A percentile compares a stretch with the other conserved stretches of the same genome.
Evolutionary conservation across 495 filamentous ascomycete species (phyloP).

Genomic region (Podospora conica): DNA sequence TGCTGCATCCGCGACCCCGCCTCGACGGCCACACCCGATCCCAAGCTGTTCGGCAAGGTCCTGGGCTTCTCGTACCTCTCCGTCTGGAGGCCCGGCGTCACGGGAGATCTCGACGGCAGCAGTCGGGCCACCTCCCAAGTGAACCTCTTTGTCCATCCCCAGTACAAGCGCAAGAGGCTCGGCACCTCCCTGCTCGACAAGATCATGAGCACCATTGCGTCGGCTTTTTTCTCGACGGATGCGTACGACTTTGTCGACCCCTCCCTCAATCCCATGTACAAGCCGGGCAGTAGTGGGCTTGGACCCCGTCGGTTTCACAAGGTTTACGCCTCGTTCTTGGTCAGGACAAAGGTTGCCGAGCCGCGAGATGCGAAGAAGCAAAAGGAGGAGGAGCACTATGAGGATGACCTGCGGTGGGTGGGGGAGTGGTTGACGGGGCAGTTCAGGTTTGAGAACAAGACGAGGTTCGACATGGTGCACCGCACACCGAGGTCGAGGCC

Average conservation of each 20-base stretch:
- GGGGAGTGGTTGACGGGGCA: constrained; percentile 18
- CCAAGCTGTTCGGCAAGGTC: constrained; percentile 11
- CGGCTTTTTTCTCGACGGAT: constrained; percentile 14
- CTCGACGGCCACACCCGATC: background rate
- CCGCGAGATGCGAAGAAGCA: constrained; percentile 6
- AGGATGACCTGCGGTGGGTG: constrained; percentile 27
- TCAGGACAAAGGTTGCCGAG: constrained; percentile 13
- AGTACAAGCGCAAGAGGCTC: constrained; percentile 30
- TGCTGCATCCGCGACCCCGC: background rate
- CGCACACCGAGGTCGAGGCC: constrained; percentile 8
- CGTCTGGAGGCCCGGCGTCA: constrained; percentile 22
- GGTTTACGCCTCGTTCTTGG: constrained; percentile 23
- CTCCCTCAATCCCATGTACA: constrained; percentile 16
- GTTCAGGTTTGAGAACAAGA: constrained; percentile 20
- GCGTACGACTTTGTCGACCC: constrained; percentile 30
- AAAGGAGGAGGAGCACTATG: constrained; percentile 6
- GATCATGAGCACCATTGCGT: constrained; percentile 25
- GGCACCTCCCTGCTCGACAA: constrained; percentile 35
- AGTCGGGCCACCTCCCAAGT: constrained; percentile 25
- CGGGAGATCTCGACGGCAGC: constrained; percentile 15
- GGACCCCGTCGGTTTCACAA: constrained; percentile 21
- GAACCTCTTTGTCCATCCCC: constrained; percentile 30
- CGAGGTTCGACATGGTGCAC: constrained; percentile 14
- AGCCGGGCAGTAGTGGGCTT: no score
- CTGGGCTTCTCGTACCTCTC: constrained; percentile 35